Evolutionary conservation across 2,329 filamentous ascomycete species (phyloP).

Genomic region (Exophiala spinifera): DNA sequence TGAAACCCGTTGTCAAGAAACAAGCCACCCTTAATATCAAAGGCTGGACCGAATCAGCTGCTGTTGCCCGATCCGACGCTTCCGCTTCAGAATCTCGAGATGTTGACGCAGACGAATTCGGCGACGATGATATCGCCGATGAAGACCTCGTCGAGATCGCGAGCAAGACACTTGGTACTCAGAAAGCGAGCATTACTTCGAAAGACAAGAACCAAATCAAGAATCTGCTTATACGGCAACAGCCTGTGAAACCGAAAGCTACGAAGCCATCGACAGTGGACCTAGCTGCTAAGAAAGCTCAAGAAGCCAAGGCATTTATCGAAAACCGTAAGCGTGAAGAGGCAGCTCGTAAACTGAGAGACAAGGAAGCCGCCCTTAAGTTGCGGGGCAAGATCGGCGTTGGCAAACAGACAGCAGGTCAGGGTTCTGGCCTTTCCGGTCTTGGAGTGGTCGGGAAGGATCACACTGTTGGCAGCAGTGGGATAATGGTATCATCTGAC

Average conservation of each 20-base stretch:
- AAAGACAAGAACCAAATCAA: constrained; percentile 25
- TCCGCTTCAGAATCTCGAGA: constrained; percentile 24
- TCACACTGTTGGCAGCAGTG: constrained; percentile 63
- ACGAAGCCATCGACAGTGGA: constrained; percentile 29
- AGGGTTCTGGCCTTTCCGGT: constrained; percentile 73
- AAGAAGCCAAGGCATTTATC: constrained; percentile 58
- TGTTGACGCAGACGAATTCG: constrained; percentile 40
- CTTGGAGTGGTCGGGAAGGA: constrained; percentile 75
- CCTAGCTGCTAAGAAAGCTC: constrained; percentile 25
- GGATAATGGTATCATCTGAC: constrained; percentile 80
- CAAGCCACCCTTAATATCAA: constrained; percentile 39
- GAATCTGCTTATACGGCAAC: constrained; percentile 10
- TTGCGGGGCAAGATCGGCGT: constrained; percentile 57
- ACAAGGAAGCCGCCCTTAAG: constrained; percentile 67
- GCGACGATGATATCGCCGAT: constrained; percentile 41
- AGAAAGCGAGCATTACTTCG: constrained; percentile 8
- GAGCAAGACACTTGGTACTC: constrained; percentile 19
- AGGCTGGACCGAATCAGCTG: constrained; percentile 25
- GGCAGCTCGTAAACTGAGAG: constrained; percentile 69
- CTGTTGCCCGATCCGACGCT: constrained; percentile 8
- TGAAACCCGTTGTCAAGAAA: constrained; percentile 42
- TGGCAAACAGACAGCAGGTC: constrained; percentile 60
- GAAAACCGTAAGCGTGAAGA: constrained; percentile 71
- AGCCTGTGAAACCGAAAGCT: constrained; percentile 14
- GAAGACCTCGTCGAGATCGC: constrained; percentile 29